Base-by-base conservation (phyloP, 345 rosid genomes). In the Citrus glauca region DNA sequence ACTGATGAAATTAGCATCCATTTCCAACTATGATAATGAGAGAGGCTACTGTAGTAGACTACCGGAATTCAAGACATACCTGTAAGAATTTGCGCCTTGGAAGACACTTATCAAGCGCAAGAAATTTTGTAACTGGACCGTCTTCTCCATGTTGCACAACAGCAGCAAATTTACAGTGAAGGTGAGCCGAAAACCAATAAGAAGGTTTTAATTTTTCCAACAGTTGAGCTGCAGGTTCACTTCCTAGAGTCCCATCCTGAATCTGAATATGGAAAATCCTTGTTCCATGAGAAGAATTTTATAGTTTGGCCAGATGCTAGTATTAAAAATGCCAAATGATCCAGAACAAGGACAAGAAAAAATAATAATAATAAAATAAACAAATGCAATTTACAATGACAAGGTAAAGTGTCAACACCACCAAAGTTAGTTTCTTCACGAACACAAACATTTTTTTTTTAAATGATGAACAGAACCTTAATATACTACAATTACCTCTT, bases 141-240 rank as follows among this genome's bases (percentile, higher is more conserved):
- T 84, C 88, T 48, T 85, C 86, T 10, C 91, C 91, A 75, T 94
- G 99, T 77, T 91, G 91, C 85, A 96, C 93, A 80, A 90, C 82
- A 82, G 98, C 97, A 69, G 94, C 82, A 81, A 96, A 94, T 82
- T 94, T 90, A 85, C 97, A 96, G 84, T 92, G 98, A 53, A 96
- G 85, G 79, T 96, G 97, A 85, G 97, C 98, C 17, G 99, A 91
- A 85, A 96, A 96, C 99, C 98, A 96, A 83, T 89, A 91, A 64
- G 77, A 73, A 19, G 97, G 97, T 80, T 86, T 96, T 70, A 94
- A 81, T 77, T 92, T 90, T 82, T 90, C 89, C 32, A 96, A 85
- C 84, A 96, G 89, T 67, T 87, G 88, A 74, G 98, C 92, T 50
- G 97, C 95, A 81, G 97, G 91, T 85, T 89, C 90, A 85, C 92